Evolutionary conservation across 495 filamentous ascomycete species (phyloP).

Genomic region (Penicillium coffeae): DNA sequence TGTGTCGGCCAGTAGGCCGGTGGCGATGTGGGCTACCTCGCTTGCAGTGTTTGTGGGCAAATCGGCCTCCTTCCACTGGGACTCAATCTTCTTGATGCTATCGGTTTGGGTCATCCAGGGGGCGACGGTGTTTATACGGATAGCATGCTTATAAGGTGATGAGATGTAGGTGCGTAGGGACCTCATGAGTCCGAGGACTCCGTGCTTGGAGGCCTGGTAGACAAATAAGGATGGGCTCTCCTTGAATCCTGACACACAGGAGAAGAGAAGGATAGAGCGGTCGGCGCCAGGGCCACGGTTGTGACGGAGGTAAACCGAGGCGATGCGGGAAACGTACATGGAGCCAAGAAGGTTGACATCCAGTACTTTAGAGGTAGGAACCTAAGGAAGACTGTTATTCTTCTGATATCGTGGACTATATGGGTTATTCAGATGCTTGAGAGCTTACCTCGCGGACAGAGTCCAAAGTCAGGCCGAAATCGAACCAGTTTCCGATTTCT

Average conservation of each 20-base stretch:
- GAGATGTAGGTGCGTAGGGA: constrained; percentile 40
- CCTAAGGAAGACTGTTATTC: constrained; percentile 26
- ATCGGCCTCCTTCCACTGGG: constrained; percentile 39
- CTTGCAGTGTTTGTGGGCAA: constrained; percentile 43
- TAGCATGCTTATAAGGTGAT: constrained; percentile 31
- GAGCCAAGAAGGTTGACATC: constrained; percentile 49
- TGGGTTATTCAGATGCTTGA: neutral
- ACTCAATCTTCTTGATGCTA: constrained; percentile 37
- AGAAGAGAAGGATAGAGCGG: constrained; percentile 46
- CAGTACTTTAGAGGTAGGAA: constrained; percentile 41
- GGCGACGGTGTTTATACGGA: constrained; percentile 52
- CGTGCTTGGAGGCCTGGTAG: constrained; percentile 50
- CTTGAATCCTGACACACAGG: constrained; percentile 43
- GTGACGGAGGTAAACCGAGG: constrained; percentile 44
- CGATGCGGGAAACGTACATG: constrained; percentile 44
- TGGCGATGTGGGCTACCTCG: constrained; percentile 43
- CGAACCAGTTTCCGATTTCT: constrained; percentile 45
- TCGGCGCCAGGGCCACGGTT: constrained; percentile 37
- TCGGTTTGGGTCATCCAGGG: constrained; percentile 51
- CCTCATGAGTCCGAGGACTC: constrained; percentile 48
- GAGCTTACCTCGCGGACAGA: constrained; percentile 30
- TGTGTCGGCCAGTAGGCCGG: constrained; percentile 33
- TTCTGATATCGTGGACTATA: neutral
- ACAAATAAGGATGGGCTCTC: constrained; percentile 44
- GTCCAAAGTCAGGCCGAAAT: constrained; percentile 34